Conservation (phyloP, 306 rosid species). For the Glycine latifolia region DNA sequence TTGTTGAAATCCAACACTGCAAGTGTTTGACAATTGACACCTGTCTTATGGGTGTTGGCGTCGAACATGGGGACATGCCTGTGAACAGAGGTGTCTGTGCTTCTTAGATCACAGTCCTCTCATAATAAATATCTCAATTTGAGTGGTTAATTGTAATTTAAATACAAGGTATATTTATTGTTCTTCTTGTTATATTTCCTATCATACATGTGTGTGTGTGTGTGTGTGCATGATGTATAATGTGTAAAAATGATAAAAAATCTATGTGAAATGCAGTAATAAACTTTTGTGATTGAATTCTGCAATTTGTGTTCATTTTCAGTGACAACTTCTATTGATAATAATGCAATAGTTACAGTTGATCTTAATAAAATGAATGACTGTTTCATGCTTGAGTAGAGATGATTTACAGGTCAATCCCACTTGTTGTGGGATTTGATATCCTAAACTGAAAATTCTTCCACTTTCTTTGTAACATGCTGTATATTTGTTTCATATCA, state of each 20-base stretch:
- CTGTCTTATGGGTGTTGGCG: not conserved
- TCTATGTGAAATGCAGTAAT: not conserved
- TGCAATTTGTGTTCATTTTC: constrained; percentile 26
- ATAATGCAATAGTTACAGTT: constrained; percentile 32
- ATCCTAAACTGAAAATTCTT: constrained; percentile 33
- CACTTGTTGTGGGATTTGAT: constrained; percentile 38
- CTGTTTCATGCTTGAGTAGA: no score
- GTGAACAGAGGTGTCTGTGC: no score
- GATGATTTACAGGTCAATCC: not conserved
- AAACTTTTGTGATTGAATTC: not conserved
- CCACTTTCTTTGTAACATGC: constrained; percentile 47
- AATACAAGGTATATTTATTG: not conserved
- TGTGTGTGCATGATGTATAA: not conserved
- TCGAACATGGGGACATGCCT: not conserved
- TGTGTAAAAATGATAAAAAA: not conserved
- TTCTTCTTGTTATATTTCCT: constrained; percentile 25
- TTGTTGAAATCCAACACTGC: no score
- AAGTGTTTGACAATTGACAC: not conserved
- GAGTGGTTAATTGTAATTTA: not conserved
- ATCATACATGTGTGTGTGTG: not conserved
- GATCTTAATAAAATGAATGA: no score
- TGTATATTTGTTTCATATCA: constrained; percentile 48
- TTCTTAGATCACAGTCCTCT: no score
- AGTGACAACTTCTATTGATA: constrained; percentile 28
- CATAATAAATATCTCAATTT: no score